Conservation (phyloP, 2,329 filamentous ascomycete genomes). For the Verticillium longisporum region DNA sequence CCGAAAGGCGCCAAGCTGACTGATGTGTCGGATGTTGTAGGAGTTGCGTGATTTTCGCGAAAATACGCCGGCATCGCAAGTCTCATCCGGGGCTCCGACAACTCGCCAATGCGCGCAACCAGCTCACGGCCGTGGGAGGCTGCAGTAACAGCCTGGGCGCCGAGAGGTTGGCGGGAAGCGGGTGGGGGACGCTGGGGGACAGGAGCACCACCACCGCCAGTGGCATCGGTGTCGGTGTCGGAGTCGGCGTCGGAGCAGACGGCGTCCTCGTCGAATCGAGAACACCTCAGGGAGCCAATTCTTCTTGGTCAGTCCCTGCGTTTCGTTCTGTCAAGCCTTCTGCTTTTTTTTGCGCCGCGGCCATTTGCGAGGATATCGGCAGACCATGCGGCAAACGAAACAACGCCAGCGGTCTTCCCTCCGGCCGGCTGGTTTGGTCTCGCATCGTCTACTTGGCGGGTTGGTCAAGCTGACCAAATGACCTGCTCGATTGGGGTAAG, state of each 20-base stretch:
- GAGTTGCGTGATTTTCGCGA: conserved; percentile 1
- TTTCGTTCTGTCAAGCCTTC: not conserved
- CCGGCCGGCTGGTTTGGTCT: not conserved
- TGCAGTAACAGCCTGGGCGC: conserved; percentile 1
- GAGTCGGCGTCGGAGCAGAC: not conserved
- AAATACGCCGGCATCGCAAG: conserved; percentile 1
- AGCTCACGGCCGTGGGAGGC: not conserved
- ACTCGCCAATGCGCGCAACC: conserved; percentile 2
- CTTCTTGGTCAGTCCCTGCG: not conserved
- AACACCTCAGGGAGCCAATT: not conserved
- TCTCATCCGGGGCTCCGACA: not conserved
- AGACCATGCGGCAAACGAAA: not conserved
- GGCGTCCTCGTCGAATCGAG: not conserved
- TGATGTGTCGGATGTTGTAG: not conserved
- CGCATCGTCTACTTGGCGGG: not conserved
- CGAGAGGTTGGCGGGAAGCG: not conserved
- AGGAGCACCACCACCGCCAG: not conserved
- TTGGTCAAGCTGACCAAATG: not conserved
- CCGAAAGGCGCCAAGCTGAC: not conserved
- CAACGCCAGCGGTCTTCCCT: not conserved
- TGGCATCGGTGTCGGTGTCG: not conserved
- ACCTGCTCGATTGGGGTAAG: not conserved
- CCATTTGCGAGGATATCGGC: not conserved
- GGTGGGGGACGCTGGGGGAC: not conserved
- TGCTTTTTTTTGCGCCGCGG: not conserved